phyloP scores from a whole-genome alignment of 306 rosid species.

The Vigna trinervia region DNA sequence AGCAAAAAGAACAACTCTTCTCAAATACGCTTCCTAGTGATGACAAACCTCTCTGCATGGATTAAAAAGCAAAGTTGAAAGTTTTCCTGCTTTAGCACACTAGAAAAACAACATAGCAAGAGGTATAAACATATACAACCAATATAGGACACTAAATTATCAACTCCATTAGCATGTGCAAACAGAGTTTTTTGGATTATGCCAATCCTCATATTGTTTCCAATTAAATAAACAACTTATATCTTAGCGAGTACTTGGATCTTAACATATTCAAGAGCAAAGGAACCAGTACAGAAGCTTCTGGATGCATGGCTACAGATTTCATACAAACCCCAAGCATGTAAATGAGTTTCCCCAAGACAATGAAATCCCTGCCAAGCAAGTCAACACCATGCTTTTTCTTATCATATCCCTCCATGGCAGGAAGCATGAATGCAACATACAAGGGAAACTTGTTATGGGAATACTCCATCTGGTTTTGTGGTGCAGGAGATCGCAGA shows the following conservation, averaged over 20 bases:
- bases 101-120: constrained; percentile 21
- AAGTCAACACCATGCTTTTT: constrained; percentile 92
- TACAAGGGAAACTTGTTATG: constrained; percentile 88
- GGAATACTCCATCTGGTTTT: constrained; percentile 70
- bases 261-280: constrained; percentile 83
- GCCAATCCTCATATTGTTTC: constrained; percentile 24
- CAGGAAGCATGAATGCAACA: constrained; percentile 97
- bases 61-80: constrained; percentile 26
- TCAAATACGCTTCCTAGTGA: constrained; percentile 93
- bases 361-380: constrained; percentile 89
- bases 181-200: neutral
- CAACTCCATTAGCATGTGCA: constrained; percentile 15
- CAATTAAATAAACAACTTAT: constrained; percentile 36
- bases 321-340: constrained; percentile 97
- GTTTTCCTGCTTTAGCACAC: constrained; percentile 33
- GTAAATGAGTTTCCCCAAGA: constrained; percentile 83
- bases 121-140: constrained; percentile 31
- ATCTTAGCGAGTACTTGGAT: constrained; percentile 65
- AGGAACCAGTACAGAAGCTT: constrained; percentile 81
- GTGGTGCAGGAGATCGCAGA: constrained; percentile 54
- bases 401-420: constrained; percentile 94
- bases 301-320: constrained; percentile 95
- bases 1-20: constrained; percentile 85
- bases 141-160: constrained; percentile 15
- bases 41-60: constrained; percentile 74